Evolutionary conservation across 1,284 basidiomycete genomes (phyloP), one percentile per base, ranked within the genome.

Genomic region (Pisolithus thermaeus): DNA sequence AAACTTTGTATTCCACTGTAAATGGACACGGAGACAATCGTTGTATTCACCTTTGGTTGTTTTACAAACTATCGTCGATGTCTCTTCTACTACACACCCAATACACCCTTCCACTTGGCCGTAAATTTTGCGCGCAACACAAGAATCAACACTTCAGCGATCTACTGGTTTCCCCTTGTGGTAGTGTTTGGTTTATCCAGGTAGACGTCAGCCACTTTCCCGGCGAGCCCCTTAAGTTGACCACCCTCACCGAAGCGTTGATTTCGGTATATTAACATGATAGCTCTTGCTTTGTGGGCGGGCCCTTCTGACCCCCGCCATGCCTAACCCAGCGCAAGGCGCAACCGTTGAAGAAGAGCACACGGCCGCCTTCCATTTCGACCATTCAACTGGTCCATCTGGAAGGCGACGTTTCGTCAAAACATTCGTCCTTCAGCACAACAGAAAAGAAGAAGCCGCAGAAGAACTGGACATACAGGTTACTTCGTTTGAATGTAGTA

Each of bases 401-500:
- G 46, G 74, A 76, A 45, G 64, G 62, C 39, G 25, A 53, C 70
- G 46, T 77, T 72, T 53, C 58, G 56, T 38, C 57, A 61, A 47
- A 61, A 66, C 11, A 11, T 73, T 7, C 73, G 76, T 44, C 74
- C 75, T 0, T 68, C 63, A 28, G 66, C 69, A 25, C 60, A 67
- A 50, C 61, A 65, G 57, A 77, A 76, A 57, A 49, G 60, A 62
- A 0, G 62, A 75, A 38, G 73, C 18, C 18, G 18, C 67, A 4
- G 53, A 57, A 46, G 70, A 73, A 50, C 52, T 73, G 42, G 63
- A 62, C 32, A 70, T 75, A 75, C 75, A 63, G 59, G 74, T 58
- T 11, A 9, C 9, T 30, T 11, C 9, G 3, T 30, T 12, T 30
- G 30, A 30, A 30, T 4, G 47, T 18, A 47, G 7, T 37, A 28